Base-by-base conservation (phyloP, 2,329 filamentous ascomycete species). In the Alternaria gaisen region DNA sequence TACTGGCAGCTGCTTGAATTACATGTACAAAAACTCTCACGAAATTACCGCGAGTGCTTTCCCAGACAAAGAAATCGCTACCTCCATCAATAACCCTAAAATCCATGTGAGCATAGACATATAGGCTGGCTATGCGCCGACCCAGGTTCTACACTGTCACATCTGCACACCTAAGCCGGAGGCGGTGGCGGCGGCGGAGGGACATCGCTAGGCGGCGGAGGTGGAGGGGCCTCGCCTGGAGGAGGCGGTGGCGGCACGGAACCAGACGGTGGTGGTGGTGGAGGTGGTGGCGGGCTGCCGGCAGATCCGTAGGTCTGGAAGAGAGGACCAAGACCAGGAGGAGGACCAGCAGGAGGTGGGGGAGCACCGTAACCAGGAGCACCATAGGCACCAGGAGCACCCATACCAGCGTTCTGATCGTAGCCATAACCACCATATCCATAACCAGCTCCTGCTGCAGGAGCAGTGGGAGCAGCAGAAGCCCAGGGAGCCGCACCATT, bases 291-390 rank as follows among this genome's bases (percentile, higher is more conserved):
- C 43, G 86, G 86, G 58, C 83, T 81, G 43, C 79, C 80, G 61
- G 78, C 82, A 65, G 81, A 81, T 40, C 86, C 83, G 64, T 87
- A 91, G 71, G 89, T 88, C 77, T 91, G 87, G 71, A 91, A 89
- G 60, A 92, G 82, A 47, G 87, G 86, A 73, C 86, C 88, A 62
- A 90, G 81, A 41, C 87, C 87, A 61, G 85, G 76, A 53, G 76
- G 76, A 57, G 76, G 84, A 43, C 81, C 62, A 81, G 72, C 58
- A 84, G 70, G 87, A 53, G 76, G 65, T 40, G 72, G 67, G 55
- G 80, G 76, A 60, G 69, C 72, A 34, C 79, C 80, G 58, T 79
- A 79, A 11, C 80, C 79, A 66, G 74, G 75, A 46, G 80, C 81
- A 62, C 81, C 77, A 41, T 77, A 77, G 60, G 86, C 86, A 16